Conservation (phyloP, 2,329 filamentous ascomycete species). For the Rhinocladiella similis region DNA sequence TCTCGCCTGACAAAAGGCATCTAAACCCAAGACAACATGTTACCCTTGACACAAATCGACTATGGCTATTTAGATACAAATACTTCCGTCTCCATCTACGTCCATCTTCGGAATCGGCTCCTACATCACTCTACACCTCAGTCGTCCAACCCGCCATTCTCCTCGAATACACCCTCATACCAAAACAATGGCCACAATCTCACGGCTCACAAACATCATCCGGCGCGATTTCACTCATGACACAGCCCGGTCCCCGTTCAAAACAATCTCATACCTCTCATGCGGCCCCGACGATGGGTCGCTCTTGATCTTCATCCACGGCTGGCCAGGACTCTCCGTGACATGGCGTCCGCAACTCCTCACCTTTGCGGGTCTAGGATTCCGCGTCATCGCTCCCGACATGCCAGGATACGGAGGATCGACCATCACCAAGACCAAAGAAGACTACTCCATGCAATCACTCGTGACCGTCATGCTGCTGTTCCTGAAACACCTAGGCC, state of each 20-base stretch:
- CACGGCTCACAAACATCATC: neutral
- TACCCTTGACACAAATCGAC: no score
- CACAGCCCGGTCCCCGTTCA: neutral
- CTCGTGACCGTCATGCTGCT: constrained; percentile 10
- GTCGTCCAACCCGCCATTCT: no score
- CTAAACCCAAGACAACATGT: no score
- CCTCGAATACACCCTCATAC: no score
- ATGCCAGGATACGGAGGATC: constrained; percentile 40
- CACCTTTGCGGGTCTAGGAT: constrained; percentile 39
- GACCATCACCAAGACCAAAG: constrained; percentile 6
- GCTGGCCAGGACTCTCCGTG: constrained; percentile 50
- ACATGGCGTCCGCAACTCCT: constrained; percentile 47
- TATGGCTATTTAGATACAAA: no score
- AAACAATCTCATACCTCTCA: constrained; percentile 20
- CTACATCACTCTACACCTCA: no score
- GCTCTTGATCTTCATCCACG: constrained; percentile 45
- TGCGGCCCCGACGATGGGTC: constrained; percentile 13
- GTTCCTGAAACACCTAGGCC: constrained; percentile 13
- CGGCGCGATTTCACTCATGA: constrained; percentile 3
- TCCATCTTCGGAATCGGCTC: no score
- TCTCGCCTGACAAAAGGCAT: neutral
- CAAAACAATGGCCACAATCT: neutral
- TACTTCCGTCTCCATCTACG: no score
- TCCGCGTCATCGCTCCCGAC: constrained; percentile 43
- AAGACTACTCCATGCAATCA: constrained; percentile 12